A percentile compares a stretch with the other conserved stretches of the same genome.
phyloP scores from a whole-genome alignment of 78 protist species.

The Speleostelium caveatum region DNA sequence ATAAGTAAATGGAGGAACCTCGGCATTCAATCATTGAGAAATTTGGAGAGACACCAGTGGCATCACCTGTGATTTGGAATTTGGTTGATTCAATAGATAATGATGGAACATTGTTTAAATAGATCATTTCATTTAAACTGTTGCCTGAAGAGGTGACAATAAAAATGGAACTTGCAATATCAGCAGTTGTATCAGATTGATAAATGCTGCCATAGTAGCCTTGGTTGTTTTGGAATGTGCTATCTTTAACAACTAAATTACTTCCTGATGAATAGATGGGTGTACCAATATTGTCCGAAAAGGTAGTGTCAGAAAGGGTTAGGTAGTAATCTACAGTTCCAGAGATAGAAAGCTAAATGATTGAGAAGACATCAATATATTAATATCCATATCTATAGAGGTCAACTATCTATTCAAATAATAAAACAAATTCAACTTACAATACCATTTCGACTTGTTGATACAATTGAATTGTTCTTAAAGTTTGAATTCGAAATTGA shows the following conservation, averaged over 20 bases:
- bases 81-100: background rate
- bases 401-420: too few relatives aligned
- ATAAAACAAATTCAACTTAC: background rate
- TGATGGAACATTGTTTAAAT: background rate
- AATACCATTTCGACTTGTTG: background rate
- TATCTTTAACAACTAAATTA: background rate
- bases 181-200: background rate
- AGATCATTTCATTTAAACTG: background rate
- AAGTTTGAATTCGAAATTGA: background rate
- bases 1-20: background rate
- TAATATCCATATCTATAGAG: background rate
- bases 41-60: background rate
- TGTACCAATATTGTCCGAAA: background rate
- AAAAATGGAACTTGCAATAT: background rate
- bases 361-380: background rate
- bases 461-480: background rate
- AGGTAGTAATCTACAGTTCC: background rate
- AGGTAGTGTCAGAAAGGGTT: background rate
- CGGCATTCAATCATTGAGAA: background rate
- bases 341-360: background rate
- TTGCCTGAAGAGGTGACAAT: constrained; percentile 1
- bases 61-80: background rate
- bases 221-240: background rate
- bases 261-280: background rate
- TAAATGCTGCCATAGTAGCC: background rate